These are phyloP conservation scores for Pythium brachiatum DNA, from an alignment of 352 stramenopile species.

Conservation along the genomic window DNA sequence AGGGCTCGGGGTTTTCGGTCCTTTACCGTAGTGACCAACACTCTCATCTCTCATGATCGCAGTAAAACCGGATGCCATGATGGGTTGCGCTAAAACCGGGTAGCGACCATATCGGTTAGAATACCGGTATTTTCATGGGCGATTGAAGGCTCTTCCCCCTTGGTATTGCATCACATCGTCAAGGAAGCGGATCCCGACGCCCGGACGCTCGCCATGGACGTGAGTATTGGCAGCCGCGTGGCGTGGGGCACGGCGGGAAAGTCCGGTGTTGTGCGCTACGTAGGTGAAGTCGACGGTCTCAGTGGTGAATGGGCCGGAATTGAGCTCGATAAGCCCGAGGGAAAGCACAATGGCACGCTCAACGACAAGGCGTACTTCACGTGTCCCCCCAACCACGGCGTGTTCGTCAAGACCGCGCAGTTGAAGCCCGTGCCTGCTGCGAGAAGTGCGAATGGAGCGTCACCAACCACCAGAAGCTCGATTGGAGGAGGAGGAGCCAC, in stretches of 20 bases:
- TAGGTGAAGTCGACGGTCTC: slow-evolving; percentile 77
- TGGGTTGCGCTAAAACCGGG: neutral
- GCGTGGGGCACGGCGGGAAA: slow-evolving; percentile 65
- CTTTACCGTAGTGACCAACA: neutral
- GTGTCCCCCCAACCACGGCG: slow-evolving; percentile 61
- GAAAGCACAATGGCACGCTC: slow-evolving; percentile 85
- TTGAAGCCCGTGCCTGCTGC: slow-evolving; percentile 21
- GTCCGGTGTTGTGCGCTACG: slow-evolving; percentile 66
- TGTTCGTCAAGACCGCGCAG: slow-evolving; percentile 70
- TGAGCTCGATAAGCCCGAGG: slow-evolving; percentile 72
- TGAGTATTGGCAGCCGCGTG: slow-evolving; percentile 61
- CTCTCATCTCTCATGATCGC: neutral
- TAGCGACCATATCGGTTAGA: neutral
- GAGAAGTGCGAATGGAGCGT: slow-evolving; percentile 12
- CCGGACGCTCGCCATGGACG: slow-evolving; percentile 26
- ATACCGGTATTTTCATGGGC: neutral
- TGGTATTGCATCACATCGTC: neutral
- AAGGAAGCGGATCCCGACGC: slow-evolving; percentile 5
- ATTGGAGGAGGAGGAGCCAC: neutral
- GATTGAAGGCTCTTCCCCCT: slow-evolving; percentile 3
- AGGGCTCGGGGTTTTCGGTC: neutral
- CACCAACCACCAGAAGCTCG: slow-evolving; percentile 23
- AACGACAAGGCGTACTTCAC: slow-evolving; percentile 82
- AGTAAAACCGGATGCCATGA: neutral
- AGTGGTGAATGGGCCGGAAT: slow-evolving; percentile 81